Conservation (phyloP, 208 protist genomes). For the Acanthamoeba castellanii region DNA sequence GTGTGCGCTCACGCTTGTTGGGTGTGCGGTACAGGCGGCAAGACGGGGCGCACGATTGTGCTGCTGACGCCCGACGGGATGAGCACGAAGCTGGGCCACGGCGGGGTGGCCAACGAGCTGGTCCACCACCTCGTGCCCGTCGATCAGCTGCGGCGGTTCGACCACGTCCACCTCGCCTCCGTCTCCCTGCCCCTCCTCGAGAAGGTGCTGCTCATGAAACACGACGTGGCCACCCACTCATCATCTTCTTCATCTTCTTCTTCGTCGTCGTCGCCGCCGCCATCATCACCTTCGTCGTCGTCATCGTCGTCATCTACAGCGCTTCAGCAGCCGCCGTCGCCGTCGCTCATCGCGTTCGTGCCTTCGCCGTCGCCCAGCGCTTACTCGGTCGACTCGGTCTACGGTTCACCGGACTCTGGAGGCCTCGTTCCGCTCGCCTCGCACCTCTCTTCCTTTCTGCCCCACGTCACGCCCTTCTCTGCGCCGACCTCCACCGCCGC, state of each 20-base stretch:
- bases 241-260: no score
- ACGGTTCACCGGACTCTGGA: no score
- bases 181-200: background rate
- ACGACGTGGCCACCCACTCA: no score
- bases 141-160: background rate
- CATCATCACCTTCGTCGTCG: background rate
- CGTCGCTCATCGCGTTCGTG: background rate
- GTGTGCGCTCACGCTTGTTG: no score
- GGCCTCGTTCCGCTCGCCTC: no score
- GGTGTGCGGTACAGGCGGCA: background rate
- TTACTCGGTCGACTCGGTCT: no score
- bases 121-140: background rate
- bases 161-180: background rate
- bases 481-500: background rate
- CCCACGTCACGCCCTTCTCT: background rate
- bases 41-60: constrained; percentile 11
- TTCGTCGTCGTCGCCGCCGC: background rate
- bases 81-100: constrained; percentile 21
- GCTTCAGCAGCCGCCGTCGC: background rate
- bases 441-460: background rate
- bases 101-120: background rate
- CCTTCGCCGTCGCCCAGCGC: no score
- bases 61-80: constrained; percentile 2
- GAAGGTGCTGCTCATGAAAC: background rate
- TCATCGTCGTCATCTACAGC: no score